Conservation (phyloP, 176 grass and related monocot species). For the Metroxylon sagu region DNA sequence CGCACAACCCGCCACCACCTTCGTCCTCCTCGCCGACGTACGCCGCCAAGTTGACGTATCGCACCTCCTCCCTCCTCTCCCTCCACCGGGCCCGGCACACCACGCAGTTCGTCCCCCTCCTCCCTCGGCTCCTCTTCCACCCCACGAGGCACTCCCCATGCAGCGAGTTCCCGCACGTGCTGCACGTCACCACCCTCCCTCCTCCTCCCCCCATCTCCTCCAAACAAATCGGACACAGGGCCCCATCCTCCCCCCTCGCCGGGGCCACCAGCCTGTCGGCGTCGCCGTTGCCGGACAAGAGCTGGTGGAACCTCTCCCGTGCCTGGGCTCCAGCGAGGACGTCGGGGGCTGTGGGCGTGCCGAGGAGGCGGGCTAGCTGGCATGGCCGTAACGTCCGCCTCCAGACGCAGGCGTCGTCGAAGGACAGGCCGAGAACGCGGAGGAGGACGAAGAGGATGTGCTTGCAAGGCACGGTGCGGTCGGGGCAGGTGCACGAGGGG, state of each 20-base stretch:
- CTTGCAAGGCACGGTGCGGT: constrained; percentile 70
- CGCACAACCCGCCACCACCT: constrained; percentile 31
- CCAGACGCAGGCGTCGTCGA: constrained; percentile 89
- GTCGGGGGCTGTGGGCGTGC: constrained; percentile 35
- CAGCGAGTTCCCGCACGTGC: constrained; percentile 67
- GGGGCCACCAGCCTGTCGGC: constrained; percentile 4
- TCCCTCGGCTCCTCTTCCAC: constrained; percentile 66
- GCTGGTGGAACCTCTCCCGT: constrained; percentile 47
- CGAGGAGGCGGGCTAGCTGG: constrained; percentile 56
- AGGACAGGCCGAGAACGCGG: constrained; percentile 68
- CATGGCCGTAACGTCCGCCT: constrained; percentile 48
- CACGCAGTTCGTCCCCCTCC: constrained; percentile 72
- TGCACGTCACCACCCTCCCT: constrained; percentile 40
- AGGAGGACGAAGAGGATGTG: constrained; percentile 93
- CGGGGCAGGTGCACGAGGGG: constrained; percentile 82
- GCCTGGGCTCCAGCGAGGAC: constrained; percentile 50
- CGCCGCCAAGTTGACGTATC: constrained; percentile 74
- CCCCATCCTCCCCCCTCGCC: constrained; percentile 4
- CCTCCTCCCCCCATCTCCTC: constrained; percentile 44
- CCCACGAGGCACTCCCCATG: constrained; percentile 76
- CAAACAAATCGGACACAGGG: constrained; percentile 67
- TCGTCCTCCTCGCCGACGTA: constrained; percentile 45
- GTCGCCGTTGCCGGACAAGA: neutral
- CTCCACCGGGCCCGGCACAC: constrained; percentile 86
- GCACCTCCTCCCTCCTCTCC: constrained; percentile 27